Evolutionary conservation across 345 rosid genomes (phyloP).

Genomic region (Citrus trifoliata): DNA sequence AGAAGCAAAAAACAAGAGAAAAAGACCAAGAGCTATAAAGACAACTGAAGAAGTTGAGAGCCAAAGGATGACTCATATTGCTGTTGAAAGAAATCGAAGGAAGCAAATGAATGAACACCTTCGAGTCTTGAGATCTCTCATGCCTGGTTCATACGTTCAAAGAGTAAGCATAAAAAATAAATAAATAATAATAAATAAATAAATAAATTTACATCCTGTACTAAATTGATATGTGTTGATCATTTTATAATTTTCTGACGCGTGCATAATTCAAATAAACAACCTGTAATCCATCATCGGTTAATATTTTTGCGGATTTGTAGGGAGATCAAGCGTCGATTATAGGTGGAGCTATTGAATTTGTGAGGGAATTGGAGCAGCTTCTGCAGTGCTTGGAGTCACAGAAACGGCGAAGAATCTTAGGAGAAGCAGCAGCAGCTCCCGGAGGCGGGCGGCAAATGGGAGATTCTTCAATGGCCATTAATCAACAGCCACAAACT

Average conservation of each 20-base stretch:
- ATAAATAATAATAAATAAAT: not conserved
- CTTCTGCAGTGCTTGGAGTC: slow-evolving; percentile 90
- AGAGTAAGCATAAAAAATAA: slow-evolving; percentile 39
- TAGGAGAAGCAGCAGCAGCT: slow-evolving; percentile 37
- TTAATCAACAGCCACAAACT: slow-evolving; percentile 24
- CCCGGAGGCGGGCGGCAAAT: slow-evolving; percentile 16
- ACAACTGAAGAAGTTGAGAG: slow-evolving; percentile 92
- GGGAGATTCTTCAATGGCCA: slow-evolving; percentile 32
- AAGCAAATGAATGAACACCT: slow-evolving; percentile 98
- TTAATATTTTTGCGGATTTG: not conserved
- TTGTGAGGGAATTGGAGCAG: slow-evolving; percentile 90
- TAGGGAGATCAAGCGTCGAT: slow-evolving; percentile 98
- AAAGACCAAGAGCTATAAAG: slow-evolving; percentile 68
- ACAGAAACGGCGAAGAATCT: slow-evolving; percentile 67
- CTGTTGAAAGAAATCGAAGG: slow-evolving; percentile 85
- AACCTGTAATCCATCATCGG: not conserved
- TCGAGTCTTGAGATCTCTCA: slow-evolving; percentile 82
- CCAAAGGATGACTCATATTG: slow-evolving; percentile 92
- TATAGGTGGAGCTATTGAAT: slow-evolving; percentile 96
- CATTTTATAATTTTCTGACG: no score
- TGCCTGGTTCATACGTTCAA: slow-evolving; percentile 96
- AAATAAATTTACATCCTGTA: no score
- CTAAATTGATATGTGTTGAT: no score
- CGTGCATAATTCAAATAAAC: no score
- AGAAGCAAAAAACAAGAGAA: slow-evolving; percentile 67